A percentile compares a stretch with the other conserved stretches of the same genome.
Conservation (phyloP, 23 red algal species). For the Gracilaria vermiculophylla region DNA sequence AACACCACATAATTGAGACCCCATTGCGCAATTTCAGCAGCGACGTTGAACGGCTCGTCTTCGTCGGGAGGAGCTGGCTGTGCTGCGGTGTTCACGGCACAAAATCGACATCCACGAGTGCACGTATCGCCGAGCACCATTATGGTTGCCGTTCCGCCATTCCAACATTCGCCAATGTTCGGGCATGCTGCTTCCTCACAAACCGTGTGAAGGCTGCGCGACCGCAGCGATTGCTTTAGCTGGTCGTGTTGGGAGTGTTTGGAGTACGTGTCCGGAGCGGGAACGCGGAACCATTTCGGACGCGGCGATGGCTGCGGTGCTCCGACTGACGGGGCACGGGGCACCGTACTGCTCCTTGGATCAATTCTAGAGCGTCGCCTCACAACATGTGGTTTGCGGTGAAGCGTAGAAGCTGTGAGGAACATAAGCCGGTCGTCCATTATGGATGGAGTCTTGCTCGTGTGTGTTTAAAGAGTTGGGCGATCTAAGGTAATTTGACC, state of each 20-base stretch:
- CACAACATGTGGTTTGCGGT: not conserved
- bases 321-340: constrained; percentile 33
- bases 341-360: not conserved
- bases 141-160: constrained; percentile 94
- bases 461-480: too few species aligned
- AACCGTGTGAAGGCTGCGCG: constrained; percentile 76
- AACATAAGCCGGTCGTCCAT: not conserved
- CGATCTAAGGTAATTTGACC: too few species aligned
- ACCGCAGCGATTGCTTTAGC: constrained; percentile 41
- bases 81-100: constrained; percentile 83
- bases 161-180: constrained; percentile 99
- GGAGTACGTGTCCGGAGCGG: constrained; percentile 53
- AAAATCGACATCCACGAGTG: constrained; percentile 96
- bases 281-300: constrained; percentile 79
- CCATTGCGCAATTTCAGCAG: constrained; percentile 81
- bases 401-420: not conserved
- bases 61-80: constrained; percentile 71
- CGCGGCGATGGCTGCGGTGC: constrained; percentile 58
- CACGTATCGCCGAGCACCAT: constrained; percentile 99
- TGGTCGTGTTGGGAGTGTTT: constrained; percentile 54
- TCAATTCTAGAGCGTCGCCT: not conserved
- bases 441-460: too few species aligned
- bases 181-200: constrained; percentile 99
- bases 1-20: constrained; percentile 93
- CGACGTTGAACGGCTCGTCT: constrained; percentile 86